Evolutionary conservation across 2,329 filamentous ascomycete genomes (phyloP), one percentile per base, ranked within the genome.

Genomic region (Scopulariopsis brevicaulis): DNA sequence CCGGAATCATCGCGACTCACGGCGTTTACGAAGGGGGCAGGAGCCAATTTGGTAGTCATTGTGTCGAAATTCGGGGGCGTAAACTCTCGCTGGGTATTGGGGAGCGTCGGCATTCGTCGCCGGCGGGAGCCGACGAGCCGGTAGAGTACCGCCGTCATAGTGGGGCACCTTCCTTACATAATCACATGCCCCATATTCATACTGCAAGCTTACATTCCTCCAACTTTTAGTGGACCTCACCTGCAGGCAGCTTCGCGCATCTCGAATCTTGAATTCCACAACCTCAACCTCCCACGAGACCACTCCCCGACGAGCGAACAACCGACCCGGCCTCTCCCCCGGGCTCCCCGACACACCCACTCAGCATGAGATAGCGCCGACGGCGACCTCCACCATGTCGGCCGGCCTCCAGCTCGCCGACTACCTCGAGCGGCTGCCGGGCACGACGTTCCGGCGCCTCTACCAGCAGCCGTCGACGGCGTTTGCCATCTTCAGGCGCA

Each of bases 381-480:
- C 46, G 12, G 43, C 34, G 5, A 14, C 37, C 18, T 25, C 22
- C 68, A 71, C 61, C 58, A 79, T 80, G 77, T 76, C 77, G 65
- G 70, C 70, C 69, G 72, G 68, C 63, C 76, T 83, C 61, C 78
- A 82, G 62, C 80, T 85, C 60, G 89, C 93, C 69, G 92, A 96
- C 69, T 97, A 96, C 74, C 86, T 97, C 70, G 92, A 97, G 80
- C 85, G 86, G 70, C 86, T 96, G 67, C 89, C 89, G 55, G 90
- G 92, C 62, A 90, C 89, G 50, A 95, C 90, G 40, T 96, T 97
- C 72, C 84, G 85, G 69, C 88, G 90, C 71, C 81, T 99, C 53
- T 99, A 99, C 78, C 88, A 92, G 74, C 92, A 96, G 77, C 94
- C 94, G 34, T 96, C 93, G 50, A 96, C 94, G 1, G 89, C 92